phyloP scores from a whole-genome alignment of 1,284 basidiomycete genomes.

The Heterobasidion occidentale region DNA sequence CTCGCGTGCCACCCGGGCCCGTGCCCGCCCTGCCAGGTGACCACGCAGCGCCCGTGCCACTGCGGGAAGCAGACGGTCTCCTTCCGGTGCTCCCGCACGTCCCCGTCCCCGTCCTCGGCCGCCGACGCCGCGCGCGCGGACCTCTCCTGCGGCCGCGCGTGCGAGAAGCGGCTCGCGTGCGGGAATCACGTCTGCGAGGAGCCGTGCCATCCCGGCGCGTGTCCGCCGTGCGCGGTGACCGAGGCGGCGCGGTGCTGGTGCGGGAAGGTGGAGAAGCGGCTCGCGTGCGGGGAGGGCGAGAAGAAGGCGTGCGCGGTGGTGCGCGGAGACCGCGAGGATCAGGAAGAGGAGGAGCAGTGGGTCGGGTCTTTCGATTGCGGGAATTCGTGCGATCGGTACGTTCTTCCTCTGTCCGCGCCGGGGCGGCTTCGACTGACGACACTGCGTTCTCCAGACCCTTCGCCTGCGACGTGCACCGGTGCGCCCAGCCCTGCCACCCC shows the following conservation, averaged over 20 bases:
- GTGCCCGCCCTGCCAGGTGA: constrained; percentile 64
- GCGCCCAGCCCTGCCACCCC: constrained; percentile 65
- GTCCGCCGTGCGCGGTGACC: constrained; percentile 50
- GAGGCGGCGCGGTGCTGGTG: constrained; percentile 70
- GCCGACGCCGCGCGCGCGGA: constrained; percentile 11
- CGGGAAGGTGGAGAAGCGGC: constrained; percentile 53
- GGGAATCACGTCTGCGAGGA: constrained; percentile 59
- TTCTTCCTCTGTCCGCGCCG: neutral
- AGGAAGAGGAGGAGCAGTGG: constrained; percentile 37
- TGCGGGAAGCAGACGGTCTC: constrained; percentile 55
- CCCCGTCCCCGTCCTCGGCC: constrained; percentile 14
- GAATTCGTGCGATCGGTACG: constrained; percentile 51
- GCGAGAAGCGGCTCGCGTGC: constrained; percentile 52
- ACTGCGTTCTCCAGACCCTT: constrained; percentile 39
- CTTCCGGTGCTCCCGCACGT: constrained; percentile 50
- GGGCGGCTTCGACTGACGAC: neutral
- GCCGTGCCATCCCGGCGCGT: constrained; percentile 69
- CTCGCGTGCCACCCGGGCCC: constrained; percentile 69
- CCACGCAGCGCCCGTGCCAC: constrained; percentile 51
- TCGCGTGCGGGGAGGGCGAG: constrained; percentile 59
- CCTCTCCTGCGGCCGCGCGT: constrained; percentile 64
- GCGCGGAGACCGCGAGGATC: constrained; percentile 1
- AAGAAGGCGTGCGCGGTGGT: constrained; percentile 19
- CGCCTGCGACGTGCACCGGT: constrained; percentile 71
- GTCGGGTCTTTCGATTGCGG: constrained; percentile 65